Evolutionary conservation across 148 eudicot species (phyloP), one percentile per base, ranked within the genome.

Genomic region (Persicaria maculosa): DNA sequence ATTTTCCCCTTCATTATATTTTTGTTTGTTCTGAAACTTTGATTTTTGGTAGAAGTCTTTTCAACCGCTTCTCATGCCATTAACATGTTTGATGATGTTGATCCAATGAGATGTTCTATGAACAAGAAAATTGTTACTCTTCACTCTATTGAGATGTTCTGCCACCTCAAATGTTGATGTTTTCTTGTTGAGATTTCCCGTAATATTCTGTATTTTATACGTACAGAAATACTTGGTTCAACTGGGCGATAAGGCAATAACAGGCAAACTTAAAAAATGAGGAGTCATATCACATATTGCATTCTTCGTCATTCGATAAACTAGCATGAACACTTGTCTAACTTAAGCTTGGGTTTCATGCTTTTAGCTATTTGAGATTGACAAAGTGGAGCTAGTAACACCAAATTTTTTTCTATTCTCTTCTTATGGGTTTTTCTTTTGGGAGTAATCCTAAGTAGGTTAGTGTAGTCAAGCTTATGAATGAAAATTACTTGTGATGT

Each of bases 181-280:
- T 48, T 50, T 0, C 22, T 73, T n/a, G 11, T 40, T 6, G 40
- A 22, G 16, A 47, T 40, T 50, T 59, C 64, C 22, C 4, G 9
- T 46, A 57, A 40, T 47, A 22, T 36, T 14, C 22, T 71, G 44
- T 47, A 20, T 72, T 14, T 46, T 74, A 77, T 67, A 22, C 9
- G 17, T 78, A 80, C 96, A 92, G 97, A 83, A 57, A 78, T 68
- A 17, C 57, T 58, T 20, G 75, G 74, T 76, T 50, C 77, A 74
- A 68, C 15, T 22, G 15, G 68, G 68, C 1, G 0, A 25, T 11
- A 31, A 25, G 68, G 44, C 4, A 8, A 25, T 11, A 31, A 25
- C 4, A 61, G 68, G 68, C 4, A 61, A 6, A 31, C 12, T 9
- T 61, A 25, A 61, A 19, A 19, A 6, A 0, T 19, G 36, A 0